Evolutionary conservation across 192 early-diverging fungal genomes (phyloP).

Genomic region (Podila epicladia): DNA sequence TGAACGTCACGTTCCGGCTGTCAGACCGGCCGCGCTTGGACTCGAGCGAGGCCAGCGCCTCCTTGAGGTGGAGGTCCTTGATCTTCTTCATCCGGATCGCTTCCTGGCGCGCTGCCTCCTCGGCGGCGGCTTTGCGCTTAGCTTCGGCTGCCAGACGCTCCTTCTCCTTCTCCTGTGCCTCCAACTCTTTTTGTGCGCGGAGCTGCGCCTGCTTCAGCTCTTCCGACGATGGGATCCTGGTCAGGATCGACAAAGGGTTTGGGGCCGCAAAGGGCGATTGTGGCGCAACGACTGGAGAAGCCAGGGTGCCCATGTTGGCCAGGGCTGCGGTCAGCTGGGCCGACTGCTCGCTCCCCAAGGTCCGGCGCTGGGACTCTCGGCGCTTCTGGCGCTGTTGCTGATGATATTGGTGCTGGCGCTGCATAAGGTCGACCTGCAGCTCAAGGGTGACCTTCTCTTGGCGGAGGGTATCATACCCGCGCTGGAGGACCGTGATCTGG

Average conservation of each 20-base stretch:
- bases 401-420: conserved; percentile 29
- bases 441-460: conserved; percentile 40
- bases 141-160: not conserved
- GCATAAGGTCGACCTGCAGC: conserved; percentile 31
- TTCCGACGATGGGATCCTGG: not conserved
- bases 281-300: not conserved
- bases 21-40: conserved; percentile 20
- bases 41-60: conserved; percentile 38
- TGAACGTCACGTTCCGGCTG: conserved; percentile 19
- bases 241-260: not conserved
- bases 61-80: conserved; percentile 42
- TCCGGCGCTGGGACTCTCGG: conserved; percentile 34
- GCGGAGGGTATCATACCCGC: conserved; percentile 29
- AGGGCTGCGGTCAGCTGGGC: conserved; percentile 20
- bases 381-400: conserved; percentile 48
- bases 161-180: not conserved
- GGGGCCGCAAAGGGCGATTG: not conserved
- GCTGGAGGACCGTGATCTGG: conserved; percentile 40
- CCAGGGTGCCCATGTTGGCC: conserved; percentile 4
- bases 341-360: conserved; percentile 31
- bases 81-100: conserved; percentile 11
- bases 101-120: not conserved
- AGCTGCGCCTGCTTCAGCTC: not conserved
- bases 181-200: not conserved
- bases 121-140: not conserved